A percentile compares a stretch with the other conserved stretches of the same genome.
Evolutionary conservation across 108 stramenopile genomes (phyloP).

Genomic region (Cyclotella baltica): DNA sequence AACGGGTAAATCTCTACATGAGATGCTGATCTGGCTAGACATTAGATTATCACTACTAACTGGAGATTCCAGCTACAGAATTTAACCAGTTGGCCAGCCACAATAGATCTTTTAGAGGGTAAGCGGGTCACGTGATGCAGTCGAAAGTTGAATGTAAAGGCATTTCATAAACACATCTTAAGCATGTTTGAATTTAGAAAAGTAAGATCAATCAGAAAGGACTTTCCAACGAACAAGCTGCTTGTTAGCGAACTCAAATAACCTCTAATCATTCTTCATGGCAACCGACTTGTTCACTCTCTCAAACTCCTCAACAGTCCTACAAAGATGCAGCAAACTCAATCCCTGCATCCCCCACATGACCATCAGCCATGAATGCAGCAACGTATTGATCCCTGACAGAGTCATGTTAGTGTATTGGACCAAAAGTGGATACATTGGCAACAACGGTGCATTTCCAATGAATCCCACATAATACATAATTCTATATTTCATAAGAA

Average conservation of each 20-base stretch:
- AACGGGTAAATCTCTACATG: conserved; percentile 25
- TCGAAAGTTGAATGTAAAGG: too few relatives aligned
- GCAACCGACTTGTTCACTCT: background rate
- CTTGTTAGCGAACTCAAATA: background rate
- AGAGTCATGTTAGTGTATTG: conserved; percentile 71
- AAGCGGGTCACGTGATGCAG: too few relatives aligned
- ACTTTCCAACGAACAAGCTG: background rate
- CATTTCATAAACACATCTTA: too few relatives aligned
- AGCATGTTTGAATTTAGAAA: too few relatives aligned
- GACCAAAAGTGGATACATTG: conserved; percentile 82
- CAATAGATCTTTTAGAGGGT: background rate
- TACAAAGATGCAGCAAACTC: conserved; percentile 57
- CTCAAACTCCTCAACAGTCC: conserved; percentile 12
- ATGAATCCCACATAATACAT: conserved; percentile 1
- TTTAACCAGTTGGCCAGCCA: too few relatives aligned
- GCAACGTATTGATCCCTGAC: conserved; percentile 71
- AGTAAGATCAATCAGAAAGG: background rate
- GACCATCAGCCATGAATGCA: conserved; percentile 78
- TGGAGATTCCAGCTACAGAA: too few relatives aligned
- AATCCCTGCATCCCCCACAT: conserved; percentile 86
- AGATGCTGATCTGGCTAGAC: too few relatives aligned
- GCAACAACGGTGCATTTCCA: conserved; percentile 82
- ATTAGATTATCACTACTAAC: too few relatives aligned
- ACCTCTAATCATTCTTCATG: background rate
- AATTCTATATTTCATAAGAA: conserved; percentile 7